phyloP scores from a whole-genome alignment of 192 early-diverging fungal species.

The Linnemannia schmuckeri region DNA sequence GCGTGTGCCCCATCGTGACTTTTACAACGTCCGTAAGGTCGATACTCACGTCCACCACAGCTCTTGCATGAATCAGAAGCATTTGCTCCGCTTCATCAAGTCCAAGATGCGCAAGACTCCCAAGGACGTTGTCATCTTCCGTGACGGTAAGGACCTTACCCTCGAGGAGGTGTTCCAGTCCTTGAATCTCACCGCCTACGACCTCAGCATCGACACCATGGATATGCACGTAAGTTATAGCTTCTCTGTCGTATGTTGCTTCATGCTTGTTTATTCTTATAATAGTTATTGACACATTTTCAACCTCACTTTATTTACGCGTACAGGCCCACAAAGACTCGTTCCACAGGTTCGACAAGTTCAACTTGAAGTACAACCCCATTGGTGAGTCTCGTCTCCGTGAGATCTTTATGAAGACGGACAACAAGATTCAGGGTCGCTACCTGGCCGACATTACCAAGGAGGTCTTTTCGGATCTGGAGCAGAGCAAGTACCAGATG shows the following conservation, averaged over 20 bases:
- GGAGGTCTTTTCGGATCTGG: constrained; percentile 93
- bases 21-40: constrained; percentile 99
- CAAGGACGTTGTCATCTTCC: constrained; percentile 88
- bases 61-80: constrained; percentile 98
- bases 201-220: constrained; percentile 95
- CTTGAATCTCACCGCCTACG: constrained; percentile 94
- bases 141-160: constrained; percentile 89
- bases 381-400: constrained; percentile 95
- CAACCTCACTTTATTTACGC: background rate
- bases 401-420: constrained; percentile 98
- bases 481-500: constrained; percentile 96
- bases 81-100: constrained; percentile 96
- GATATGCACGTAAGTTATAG: constrained; percentile 87
- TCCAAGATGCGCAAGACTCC: constrained; percentile 88
- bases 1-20: constrained; percentile 96
- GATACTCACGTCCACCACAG: constrained; percentile 98
- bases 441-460: constrained; percentile 96
- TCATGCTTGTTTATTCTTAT: background rate
- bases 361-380: constrained; percentile 98
- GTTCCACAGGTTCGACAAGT: constrained; percentile 98
- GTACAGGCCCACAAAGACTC: constrained; percentile 91
- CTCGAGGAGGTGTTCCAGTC: constrained; percentile 89
- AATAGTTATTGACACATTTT: background rate
- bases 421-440: constrained; percentile 90
- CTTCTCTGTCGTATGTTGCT: too few relatives aligned